These are phyloP conservation scores for Kokia cookei DNA, from an alignment of 441 rosid species.

Conservation along the genomic window DNA sequence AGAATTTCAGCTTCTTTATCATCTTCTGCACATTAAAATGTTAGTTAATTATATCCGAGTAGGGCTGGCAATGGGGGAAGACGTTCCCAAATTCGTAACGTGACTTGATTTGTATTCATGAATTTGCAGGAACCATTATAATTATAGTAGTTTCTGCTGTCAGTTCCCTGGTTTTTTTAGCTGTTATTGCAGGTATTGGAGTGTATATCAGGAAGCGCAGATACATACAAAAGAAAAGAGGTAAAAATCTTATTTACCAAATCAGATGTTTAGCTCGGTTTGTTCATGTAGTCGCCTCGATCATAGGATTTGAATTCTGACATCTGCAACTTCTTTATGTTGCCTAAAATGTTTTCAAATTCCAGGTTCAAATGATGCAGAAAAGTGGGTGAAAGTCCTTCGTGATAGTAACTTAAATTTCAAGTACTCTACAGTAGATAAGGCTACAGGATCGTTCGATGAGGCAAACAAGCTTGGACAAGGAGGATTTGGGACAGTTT, in stretches of 20 bases:
- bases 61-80: too few relatives aligned
- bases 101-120: background rate
- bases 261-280: background rate
- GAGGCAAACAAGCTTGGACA: conserved; percentile 82
- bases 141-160: conserved; percentile 43
- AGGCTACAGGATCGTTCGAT: conserved; percentile 73
- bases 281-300: background rate
- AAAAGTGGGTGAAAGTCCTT: conserved; percentile 58
- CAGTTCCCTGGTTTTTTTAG: conserved; percentile 41
- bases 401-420: conserved; percentile 82
- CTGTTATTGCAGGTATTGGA: conserved; percentile 30
- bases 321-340: background rate
- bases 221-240: conserved; percentile 44
- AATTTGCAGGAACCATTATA: conserved; percentile 33
- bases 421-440: conserved; percentile 86
- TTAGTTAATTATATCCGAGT: background rate
- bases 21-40: background rate
- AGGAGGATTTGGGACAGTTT: conserved; percentile 95
- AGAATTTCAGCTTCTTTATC: background rate
- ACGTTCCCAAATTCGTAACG: too few relatives aligned
- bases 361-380: conserved; percentile 67
- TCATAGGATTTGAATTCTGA: background rate
- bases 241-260: conserved; percentile 5
- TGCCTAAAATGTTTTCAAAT: background rate
- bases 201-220: conserved; percentile 35